Evolutionary conservation across 2,329 filamentous ascomycete species (phyloP).

Genomic region (Zasmidium cellare): DNA sequence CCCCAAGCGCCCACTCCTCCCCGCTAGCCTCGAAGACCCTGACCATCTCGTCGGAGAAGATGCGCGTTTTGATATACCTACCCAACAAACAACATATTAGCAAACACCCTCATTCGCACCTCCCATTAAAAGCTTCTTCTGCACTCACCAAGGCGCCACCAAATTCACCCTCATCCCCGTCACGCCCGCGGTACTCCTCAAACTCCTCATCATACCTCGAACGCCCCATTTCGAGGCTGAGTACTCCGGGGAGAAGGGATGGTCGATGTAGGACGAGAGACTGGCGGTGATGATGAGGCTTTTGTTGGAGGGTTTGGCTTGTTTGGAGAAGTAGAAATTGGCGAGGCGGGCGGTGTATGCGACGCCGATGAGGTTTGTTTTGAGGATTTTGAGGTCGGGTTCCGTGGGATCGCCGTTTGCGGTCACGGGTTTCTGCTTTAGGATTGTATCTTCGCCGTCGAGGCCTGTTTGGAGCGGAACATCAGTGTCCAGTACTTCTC

Average conservation of each 20-base stretch:
- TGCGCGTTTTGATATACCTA: constrained; percentile 27
- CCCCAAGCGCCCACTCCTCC: constrained; percentile 21
- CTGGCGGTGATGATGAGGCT: constrained; percentile 51
- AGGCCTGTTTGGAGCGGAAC: too few species aligned
- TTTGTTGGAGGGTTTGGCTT: constrained; percentile 34
- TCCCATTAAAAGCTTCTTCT: too few species aligned
- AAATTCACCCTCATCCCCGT: constrained; percentile 50
- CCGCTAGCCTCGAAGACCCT: constrained; percentile 14
- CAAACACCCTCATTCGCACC: too few species aligned
- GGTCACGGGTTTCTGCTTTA: constrained; percentile 6
- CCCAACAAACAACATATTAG: not conserved
- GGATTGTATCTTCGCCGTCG: constrained; percentile 24
- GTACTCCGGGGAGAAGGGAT: constrained; percentile 36
- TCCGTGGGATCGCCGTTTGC: constrained; percentile 19
- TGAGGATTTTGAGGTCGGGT: constrained; percentile 19
- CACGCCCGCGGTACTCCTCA: constrained; percentile 35
- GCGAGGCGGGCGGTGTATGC: constrained; percentile 18
- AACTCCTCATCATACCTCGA: constrained; percentile 9
- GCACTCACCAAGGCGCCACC: constrained; percentile 20
- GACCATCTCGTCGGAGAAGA: constrained; percentile 22
- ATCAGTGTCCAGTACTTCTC: not conserved
- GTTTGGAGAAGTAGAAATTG: constrained; percentile 28
- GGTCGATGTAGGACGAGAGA: constrained; percentile 49
- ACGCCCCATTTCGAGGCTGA: constrained; percentile 34
- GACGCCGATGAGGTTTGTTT: constrained; percentile 12